A percentile compares a stretch with the other conserved stretches of the same genome.
These are phyloP conservation scores for Malbranchea cinnamomea DNA, from an alignment of 2,329 filamentous ascomycete species.

Conservation along the genomic window DNA sequence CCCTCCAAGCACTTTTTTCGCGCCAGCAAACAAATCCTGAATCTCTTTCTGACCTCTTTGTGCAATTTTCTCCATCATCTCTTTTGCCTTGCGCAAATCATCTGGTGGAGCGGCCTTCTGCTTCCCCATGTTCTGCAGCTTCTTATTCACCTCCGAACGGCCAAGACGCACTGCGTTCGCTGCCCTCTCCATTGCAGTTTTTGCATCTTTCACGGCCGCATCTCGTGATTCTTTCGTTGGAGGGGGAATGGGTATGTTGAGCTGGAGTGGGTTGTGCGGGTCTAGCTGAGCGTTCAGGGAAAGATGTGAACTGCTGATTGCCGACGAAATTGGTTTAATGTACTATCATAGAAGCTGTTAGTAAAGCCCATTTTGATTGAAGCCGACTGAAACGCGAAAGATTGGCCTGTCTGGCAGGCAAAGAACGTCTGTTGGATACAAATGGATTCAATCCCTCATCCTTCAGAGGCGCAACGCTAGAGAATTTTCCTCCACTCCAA, in stretches of 20 bases:
- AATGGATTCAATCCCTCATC: too few relatives aligned
- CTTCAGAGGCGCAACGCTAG: too few relatives aligned
- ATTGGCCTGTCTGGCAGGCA: too few relatives aligned
- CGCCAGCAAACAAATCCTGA: constrained; percentile 30
- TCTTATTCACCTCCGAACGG: constrained; percentile 30
- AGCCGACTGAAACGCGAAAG: too few relatives aligned
- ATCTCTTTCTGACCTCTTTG: constrained; percentile 33
- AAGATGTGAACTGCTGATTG: constrained; percentile 27
- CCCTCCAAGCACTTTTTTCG: constrained; percentile 25
- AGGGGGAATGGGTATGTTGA: constrained; percentile 32
- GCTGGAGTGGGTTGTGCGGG: constrained; percentile 28
- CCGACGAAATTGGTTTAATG: constrained; percentile 29
- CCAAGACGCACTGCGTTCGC: constrained; percentile 25
- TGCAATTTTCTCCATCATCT: constrained; percentile 33
- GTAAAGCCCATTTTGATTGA: neutral
- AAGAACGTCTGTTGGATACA: too few relatives aligned
- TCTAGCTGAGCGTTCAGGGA: constrained; percentile 30
- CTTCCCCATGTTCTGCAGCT: constrained; percentile 29
- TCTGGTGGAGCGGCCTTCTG: constrained; percentile 30
- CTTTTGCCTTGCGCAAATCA: constrained; percentile 31
- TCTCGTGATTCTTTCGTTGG: constrained; percentile 32
- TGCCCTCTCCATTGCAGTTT: constrained; percentile 30
- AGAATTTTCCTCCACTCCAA: constrained; percentile 1
- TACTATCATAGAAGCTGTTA: constrained; percentile 19
- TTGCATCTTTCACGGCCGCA: constrained; percentile 25